Evolutionary conservation across 805 yeast species (phyloP).

Genomic region (Yarrowia keelungensis): DNA sequence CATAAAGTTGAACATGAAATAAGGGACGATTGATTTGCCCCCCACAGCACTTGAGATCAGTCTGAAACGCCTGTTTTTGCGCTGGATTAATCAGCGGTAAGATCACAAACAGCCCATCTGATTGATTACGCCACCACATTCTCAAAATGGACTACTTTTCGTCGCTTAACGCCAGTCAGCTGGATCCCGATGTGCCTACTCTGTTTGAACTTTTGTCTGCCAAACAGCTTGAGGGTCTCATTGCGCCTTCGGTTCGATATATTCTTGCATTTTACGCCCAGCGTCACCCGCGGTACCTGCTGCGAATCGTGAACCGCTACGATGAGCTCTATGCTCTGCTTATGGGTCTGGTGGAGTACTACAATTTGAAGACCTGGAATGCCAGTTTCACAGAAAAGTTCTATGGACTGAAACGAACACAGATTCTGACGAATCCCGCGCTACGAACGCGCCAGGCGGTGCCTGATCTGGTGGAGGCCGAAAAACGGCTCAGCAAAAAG

Average conservation of each 20-base stretch:
- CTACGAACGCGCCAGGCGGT: constrained; percentile 46
- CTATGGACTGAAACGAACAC: constrained; percentile 80
- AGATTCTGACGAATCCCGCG: constrained; percentile 46
- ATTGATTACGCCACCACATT: no score
- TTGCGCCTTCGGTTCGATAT: constrained; percentile 84
- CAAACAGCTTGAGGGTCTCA: constrained; percentile 72
- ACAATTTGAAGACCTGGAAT: constrained; percentile 74
- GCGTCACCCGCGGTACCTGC: constrained; percentile 71
- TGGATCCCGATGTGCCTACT: constrained; percentile 82
- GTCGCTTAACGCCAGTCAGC: constrained; percentile 74
- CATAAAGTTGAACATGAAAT: constrained; percentile 34
- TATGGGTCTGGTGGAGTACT: constrained; percentile 72
- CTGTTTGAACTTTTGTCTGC: constrained; percentile 87
- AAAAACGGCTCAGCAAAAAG: constrained; percentile 58
- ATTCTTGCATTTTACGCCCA: constrained; percentile 81
- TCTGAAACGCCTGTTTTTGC: no score
- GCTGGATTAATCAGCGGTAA: no score
- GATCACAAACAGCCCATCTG: no score
- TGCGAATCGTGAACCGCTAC: constrained; percentile 67
- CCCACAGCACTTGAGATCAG: constrained; percentile 5
- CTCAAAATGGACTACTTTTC: constrained; percentile 76
- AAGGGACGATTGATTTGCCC: constrained; percentile 3
- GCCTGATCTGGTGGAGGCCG: constrained; percentile 56
- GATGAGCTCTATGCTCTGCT: constrained; percentile 75
- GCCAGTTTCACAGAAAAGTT: constrained; percentile 90